These are phyloP conservation scores for Ceratorhiza oryzae-sativae DNA, from an alignment of 1,284 basidiomycete genomes.

Conservation along the genomic window DNA sequence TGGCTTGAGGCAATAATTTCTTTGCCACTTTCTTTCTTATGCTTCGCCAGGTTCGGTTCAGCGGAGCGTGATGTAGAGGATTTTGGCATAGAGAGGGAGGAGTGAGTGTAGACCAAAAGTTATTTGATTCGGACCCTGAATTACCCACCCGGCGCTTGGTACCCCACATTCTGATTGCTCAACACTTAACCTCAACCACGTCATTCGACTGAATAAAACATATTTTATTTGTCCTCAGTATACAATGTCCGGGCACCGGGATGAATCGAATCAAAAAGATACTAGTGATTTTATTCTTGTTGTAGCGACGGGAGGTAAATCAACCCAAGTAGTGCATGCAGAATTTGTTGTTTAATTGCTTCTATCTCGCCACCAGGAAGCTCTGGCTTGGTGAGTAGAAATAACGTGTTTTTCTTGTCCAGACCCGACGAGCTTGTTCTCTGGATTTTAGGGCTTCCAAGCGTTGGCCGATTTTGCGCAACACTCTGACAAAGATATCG, in stretches of 20 bases:
- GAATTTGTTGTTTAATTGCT: no score
- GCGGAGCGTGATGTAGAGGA: not conserved
- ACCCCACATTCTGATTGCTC: not conserved
- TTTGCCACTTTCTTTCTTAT: not conserved
- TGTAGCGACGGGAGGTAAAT: constrained; percentile 36
- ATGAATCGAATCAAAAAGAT: not conserved
- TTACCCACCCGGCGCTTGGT: not conserved
- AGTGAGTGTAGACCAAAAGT: constrained; percentile 10
- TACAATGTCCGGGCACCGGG: not conserved
- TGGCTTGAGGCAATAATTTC: not conserved
- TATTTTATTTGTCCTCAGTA: not conserved
- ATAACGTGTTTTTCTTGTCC: no score
- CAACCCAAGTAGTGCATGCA: no score
- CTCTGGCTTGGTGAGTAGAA: constrained; percentile 22
- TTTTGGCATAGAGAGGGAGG: constrained; percentile 1
- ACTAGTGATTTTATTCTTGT: constrained; percentile 19
- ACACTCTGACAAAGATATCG: constrained; percentile 21
- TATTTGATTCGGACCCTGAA: constrained; percentile 28
- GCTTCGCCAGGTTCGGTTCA: not conserved
- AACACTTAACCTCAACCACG: not conserved
- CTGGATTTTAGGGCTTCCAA: constrained; percentile 7
- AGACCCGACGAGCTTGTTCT: not conserved
- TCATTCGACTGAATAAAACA: not conserved
- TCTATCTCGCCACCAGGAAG: constrained; percentile 22
- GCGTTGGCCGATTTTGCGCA: constrained; percentile 9